A percentile compares a stretch with the other conserved stretches of the same genome.
These are phyloP conservation scores for Aspergillus funiculosus DNA, from an alignment of 495 filamentous ascomycete species.

Conservation along the genomic window DNA sequence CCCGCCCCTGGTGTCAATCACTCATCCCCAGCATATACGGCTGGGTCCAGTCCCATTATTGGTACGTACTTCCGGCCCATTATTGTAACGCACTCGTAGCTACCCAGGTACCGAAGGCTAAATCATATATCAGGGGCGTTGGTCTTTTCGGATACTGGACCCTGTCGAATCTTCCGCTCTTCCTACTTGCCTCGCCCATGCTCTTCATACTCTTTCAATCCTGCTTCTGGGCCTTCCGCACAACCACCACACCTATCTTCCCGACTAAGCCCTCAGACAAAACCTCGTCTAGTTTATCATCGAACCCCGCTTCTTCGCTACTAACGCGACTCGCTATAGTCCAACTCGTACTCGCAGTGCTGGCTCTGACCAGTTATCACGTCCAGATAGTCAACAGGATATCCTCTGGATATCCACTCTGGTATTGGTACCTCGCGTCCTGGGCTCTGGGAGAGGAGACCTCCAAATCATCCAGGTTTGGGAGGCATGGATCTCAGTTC, in stretches of 20 bases:
- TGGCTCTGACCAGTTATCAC: conserved; percentile 73
- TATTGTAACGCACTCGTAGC: too few relatives aligned
- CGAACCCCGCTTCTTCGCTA: conserved; percentile 45
- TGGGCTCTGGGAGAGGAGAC: conserved; percentile 22
- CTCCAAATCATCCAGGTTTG: conserved; percentile 2
- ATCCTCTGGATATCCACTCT: conserved; percentile 80
- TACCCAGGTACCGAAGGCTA: too few relatives aligned
- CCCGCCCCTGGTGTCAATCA: conserved; percentile 68
- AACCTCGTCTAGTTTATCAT: conserved; percentile 17
- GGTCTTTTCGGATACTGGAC: conserved; percentile 93
- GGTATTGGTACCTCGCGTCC: conserved; percentile 74
- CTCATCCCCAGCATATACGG: conserved; percentile 77
- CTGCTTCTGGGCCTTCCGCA: conserved; percentile 43
- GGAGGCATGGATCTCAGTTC: conserved; percentile 20
- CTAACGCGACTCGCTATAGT: conserved; percentile 51
- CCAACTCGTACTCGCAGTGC: conserved; percentile 63
- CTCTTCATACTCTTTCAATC: conserved; percentile 62
- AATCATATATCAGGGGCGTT: conserved; percentile 80
- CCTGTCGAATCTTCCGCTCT: conserved; percentile 77
- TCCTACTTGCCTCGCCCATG: conserved; percentile 76
- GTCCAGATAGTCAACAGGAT: conserved; percentile 90
- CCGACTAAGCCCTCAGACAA: conserved; percentile 3
- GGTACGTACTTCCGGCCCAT: conserved; percentile 63
- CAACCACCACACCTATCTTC: conserved; percentile 13
- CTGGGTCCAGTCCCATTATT: conserved; percentile 85